Base-by-base conservation (phyloP, 129 eudicot species). In the Pittosporum tobira region DNA sequence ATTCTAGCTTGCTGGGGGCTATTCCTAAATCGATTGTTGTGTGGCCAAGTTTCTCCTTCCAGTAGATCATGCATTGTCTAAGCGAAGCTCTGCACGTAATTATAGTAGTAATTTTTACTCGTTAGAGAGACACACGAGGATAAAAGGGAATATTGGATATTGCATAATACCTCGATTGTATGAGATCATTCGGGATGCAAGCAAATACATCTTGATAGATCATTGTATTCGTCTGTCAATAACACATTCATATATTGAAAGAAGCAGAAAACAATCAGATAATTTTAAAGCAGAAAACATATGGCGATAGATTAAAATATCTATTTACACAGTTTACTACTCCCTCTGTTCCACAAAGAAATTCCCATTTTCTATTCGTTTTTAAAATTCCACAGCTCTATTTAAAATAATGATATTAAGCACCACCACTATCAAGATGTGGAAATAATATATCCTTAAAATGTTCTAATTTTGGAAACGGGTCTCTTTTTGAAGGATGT, bases 131-230 rank as follows among this genome's bases (percentile, higher is more conserved):
- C 1, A n/a, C 20, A 10, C 49, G 19, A 3, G 36, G 25, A 62
- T 5, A 18, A 49, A 10, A 25, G 48, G 4, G 42, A 12, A 51
- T 48, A 56, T 19, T 2, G 0, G 10, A 55, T 18, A 19, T 19
- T 20, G 11, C 29, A 36, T 5, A 36, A 20, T 71, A 91, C 99
- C 99, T 87, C 54, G 99, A 86, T 45, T 91, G 90, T 74, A 87
- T 87, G 16, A 78, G 81, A 81, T 91, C 94, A 55, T 80, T 91
- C 5, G 99, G 99, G 72, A 91, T 81, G 72, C 99, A 91, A 43
- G 94, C 70, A 66, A 91, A 86, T 28, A 83, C 99, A 54, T 91
- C 99, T 81, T 91, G 99, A 84, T 87, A 91, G 76, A 91, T 91
- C 89, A 81, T 87, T 21, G 91, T 86, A 55, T 91, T 91, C 52